Base-by-base conservation (phyloP, 495 filamentous ascomycete species). In the Penicillium waksmanii region DNA sequence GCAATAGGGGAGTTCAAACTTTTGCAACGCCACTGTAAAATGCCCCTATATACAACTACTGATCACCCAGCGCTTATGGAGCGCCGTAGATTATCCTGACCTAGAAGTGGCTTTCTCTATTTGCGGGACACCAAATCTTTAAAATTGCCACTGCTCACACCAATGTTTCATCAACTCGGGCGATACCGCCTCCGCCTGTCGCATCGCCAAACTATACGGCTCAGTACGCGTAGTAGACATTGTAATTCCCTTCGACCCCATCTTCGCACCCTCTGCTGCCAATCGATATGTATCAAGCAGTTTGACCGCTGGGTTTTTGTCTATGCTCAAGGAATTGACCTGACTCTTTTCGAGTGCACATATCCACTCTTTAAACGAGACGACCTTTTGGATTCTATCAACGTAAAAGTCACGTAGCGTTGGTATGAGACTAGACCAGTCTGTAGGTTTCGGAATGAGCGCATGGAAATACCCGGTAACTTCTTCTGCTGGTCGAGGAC, bases 121-220 rank as follows among this genome's bases (percentile, higher is more conserved):
- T 21, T 1, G 25, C 25, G 25, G 5, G 5, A 5, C 6, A 5
- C 25, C 5, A 27, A 27, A 5, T 2, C 6, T n/a, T n/a, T 13
- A 65, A 56, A 65, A 65, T 17, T 34, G 15, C 62, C 63, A 65
- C 55, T 65, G 63, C 36, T 38, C 51, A 43, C 53, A 61, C 67
- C 67, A 69, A 48, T 54, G 60, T 43, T 42, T 52, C 58, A 67
- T 70, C 67, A 61, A 59, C 15, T 27, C 56, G n/a, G 43, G 51
- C 23, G 49, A 38, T n/a, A 70, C 65, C 7, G 47, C 31, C 46
- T 49, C 55, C 50, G 67, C 47, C 6, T 18, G 15, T 9, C 43
- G 21, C 56, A 67, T 51, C 0, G 61, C 65, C 15, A 19, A 11
- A 52, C 67, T 70, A 13, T 15, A 49, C 46, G 8, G 12, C 27